These are phyloP conservation scores for Metschnikowia dekortorum DNA, from an alignment of 805 yeast genomes.

Conservation along the genomic window DNA sequence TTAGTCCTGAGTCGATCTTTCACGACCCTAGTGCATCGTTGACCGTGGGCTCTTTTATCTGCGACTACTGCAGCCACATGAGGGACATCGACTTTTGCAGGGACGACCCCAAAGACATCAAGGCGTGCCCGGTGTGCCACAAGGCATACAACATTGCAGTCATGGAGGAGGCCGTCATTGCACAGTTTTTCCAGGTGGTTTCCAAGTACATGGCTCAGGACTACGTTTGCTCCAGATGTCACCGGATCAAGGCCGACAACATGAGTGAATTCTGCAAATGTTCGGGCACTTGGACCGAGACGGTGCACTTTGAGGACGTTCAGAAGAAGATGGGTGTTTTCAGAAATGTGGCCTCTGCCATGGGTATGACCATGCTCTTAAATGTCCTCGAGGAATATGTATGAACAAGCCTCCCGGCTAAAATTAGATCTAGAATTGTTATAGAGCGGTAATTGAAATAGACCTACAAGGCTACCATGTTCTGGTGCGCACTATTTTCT, in stretches of 20 bases:
- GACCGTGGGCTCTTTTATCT: slow-evolving; percentile 60
- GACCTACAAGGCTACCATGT: too few species aligned
- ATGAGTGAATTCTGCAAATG: slow-evolving; percentile 77
- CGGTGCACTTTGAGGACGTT: slow-evolving; percentile 44
- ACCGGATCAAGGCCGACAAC: slow-evolving; percentile 58
- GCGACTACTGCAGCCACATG: slow-evolving; percentile 73
- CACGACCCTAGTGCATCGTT: slow-evolving; percentile 71
- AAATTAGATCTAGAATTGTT: too few species aligned
- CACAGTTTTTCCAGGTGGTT: slow-evolving; percentile 51
- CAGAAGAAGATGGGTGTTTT: slow-evolving; percentile 45
- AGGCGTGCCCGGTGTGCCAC: slow-evolving; percentile 67
- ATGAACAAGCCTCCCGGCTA: background rate
- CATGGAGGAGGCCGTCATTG: slow-evolving; percentile 75
- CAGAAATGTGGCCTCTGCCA: slow-evolving; percentile 54
- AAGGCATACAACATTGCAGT: slow-evolving; percentile 59
- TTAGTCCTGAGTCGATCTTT: slow-evolving; percentile 70
- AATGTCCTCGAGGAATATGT: slow-evolving; percentile 29
- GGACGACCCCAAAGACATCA: slow-evolving; percentile 48
- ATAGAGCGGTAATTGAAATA: too few species aligned
- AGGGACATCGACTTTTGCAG: slow-evolving; percentile 81
- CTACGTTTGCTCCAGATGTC: slow-evolving; percentile 73
- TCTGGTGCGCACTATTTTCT: too few species aligned
- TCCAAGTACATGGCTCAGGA: slow-evolving; percentile 76
- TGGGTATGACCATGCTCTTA: slow-evolving; percentile 53
- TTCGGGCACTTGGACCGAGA: slow-evolving; percentile 79